Base-by-base conservation (phyloP, 2,329 filamentous ascomycete species). In the Trichophyton verrucosum region DNA sequence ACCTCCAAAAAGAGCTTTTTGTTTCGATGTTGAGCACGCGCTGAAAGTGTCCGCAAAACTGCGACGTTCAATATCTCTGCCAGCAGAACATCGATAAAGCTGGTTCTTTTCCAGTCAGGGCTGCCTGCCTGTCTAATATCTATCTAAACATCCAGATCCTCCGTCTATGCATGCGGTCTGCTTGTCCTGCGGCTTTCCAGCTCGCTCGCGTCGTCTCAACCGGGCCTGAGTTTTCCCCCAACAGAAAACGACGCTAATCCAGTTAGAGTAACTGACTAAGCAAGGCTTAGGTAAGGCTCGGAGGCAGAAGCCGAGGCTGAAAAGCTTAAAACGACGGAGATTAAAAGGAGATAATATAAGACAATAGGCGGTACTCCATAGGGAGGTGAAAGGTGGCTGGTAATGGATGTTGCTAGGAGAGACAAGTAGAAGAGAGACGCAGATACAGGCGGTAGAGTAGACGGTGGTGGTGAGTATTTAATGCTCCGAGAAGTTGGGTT, bases 181-280 rank as follows among this genome's bases (percentile, higher is more conserved):
- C 9, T 4, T 38, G 33, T 3, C 33, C 9, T 38, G 9, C 8
- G 33, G 33, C 9, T 9, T 13, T 9, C 9, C 8, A 38, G 9
- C 33, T 9, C 11, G 2, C 33, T 4, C 11, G 33, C 33, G 33
- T 13, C 9, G 9, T 13, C 55, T 44, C 33, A 30, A 40, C 51
- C 51, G 51, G 51, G 51, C 51, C 51, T 17, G 51, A 55, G 51
- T 55, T 55, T 55, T 55, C 51, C 51, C 51, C 51, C 27, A 55
- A 27, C 27, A 27, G 27, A 55, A 36, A 17, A 36, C 24, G 15
- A 20, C 51, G 30, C 51, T 55, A 55, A 15, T 27, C 15, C 15
- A 4, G n/a, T 33, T 9, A n/a, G 33, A 38, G 27, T 17, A 1
- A 27, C 27, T 55, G 51, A 55, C 51, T 55, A 55, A 55, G 51